Base-by-base conservation (phyloP, 148 eudicot species). In the Pouteria glomerata region DNA sequence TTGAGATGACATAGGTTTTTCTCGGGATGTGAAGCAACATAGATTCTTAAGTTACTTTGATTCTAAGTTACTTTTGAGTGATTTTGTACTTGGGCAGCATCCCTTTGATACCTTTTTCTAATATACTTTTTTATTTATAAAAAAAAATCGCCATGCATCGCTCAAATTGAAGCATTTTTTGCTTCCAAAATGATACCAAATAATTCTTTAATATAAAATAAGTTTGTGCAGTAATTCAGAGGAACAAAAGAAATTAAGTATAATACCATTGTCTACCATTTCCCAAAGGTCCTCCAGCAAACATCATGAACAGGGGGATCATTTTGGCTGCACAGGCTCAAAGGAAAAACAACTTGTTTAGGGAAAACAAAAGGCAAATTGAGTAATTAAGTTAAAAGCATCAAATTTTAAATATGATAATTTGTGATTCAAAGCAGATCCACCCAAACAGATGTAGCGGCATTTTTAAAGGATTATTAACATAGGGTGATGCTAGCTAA, bases 201-300 rank as follows among this genome's bases (percentile, higher is more conserved):
- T 45, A 14, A 44, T 64, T 64, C 33, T 26, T 41, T 3, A 60
- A 29, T 59, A 62, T 31, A 41, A 16, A 16, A 27, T 27, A 31
- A 23, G 44, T 42, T 47, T 30, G 57, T 44, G 26, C 2, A 21
- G 33, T 34, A 48, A 30, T n/a, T 37, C 63, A 33, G 14, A 42
- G 26, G 27, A 39, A 33, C 39, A 37, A 27, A n/a, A 51, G 45
- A 67, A 35, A 16, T 21, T 19, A 18, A 63, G 74, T 59, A 37
- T 2, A n/a, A 34, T 91, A 95, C 99, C 99, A 96, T 83, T 96
- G 99, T 80, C 73, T 92, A 71, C 99, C 99, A 48, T 96, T 86
- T 59, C 99, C 99, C 76, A 96, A 77, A 57, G 99, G 99, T 77
- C 99, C 99, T n/a, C 99, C 99, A 82, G 99, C 97, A 82, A 96